Evolutionary conservation across 345 rosid species (phyloP).

Genomic region (Syzygium grande): DNA sequence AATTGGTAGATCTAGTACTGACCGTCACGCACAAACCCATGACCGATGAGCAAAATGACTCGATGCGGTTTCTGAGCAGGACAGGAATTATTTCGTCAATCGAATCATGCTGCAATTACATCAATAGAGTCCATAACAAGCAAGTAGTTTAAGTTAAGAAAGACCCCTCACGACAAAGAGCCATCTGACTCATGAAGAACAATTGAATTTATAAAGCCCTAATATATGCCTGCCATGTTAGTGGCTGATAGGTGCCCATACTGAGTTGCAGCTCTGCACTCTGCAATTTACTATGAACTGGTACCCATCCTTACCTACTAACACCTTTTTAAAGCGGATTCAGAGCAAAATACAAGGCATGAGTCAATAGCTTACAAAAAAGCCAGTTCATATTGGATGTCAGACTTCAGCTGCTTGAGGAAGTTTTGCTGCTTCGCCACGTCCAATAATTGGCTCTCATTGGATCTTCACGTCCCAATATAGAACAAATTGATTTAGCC

Average conservation of each 20-base stretch:
- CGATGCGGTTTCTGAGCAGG: neutral
- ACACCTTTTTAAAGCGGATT: neutral
- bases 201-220: neutral
- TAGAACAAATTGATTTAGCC: constrained; percentile 42
- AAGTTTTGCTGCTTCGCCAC: constrained; percentile 65
- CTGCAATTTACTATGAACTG: neutral
- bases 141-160: neutral
- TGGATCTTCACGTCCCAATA: constrained; percentile 55
- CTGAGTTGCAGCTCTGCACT: neutral
- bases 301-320: neutral
- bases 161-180: neutral
- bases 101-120: neutral
- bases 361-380: neutral
- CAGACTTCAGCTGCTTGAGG: neutral
- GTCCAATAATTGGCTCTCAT: constrained; percentile 72
- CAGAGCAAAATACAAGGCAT: neutral
- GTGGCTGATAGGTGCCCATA: neutral
- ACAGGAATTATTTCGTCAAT: neutral
- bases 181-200: neutral
- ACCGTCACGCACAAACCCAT: neutral
- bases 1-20: neutral
- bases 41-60: neutral
- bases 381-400: neutral
- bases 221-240: neutral
- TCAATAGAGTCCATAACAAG: neutral